These are phyloP conservation scores for Pichia eremophila DNA, from an alignment of 805 yeast genomes.

Conservation along the genomic window DNA sequence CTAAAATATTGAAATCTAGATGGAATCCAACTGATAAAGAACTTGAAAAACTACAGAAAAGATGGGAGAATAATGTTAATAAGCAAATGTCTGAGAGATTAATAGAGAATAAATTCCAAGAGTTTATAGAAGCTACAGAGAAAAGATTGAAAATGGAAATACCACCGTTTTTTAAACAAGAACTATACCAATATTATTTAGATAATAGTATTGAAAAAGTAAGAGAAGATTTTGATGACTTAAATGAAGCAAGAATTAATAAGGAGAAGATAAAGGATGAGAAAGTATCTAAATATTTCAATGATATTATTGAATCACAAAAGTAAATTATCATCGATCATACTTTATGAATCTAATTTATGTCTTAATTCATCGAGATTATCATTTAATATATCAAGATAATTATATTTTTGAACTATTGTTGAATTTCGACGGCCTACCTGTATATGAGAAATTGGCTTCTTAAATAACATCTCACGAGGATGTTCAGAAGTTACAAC, in stretches of 20 bases:
- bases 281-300: conserved; percentile 1
- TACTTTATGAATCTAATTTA: too few relatives aligned
- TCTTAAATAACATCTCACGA: too few relatives aligned
- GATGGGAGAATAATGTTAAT: conserved; percentile 47
- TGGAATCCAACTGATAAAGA: conserved; percentile 66
- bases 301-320: background rate
- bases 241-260: conserved; percentile 17
- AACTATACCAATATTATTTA: conserved; percentile 16
- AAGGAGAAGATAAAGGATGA: conserved; percentile 11
- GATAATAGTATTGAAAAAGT: conserved; percentile 18
- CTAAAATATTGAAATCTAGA: conserved; percentile 67
- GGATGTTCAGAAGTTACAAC: too few relatives aligned
- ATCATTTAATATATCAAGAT: too few relatives aligned
- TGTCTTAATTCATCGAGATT: too few relatives aligned
- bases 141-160: conserved; percentile 20
- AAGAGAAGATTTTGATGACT: conserved; percentile 15
- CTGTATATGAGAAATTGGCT: too few relatives aligned
- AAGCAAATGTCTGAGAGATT: conserved; percentile 18
- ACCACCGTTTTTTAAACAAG: conserved; percentile 22
- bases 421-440: too few relatives aligned
- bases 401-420: too few relatives aligned
- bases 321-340: too few relatives aligned
- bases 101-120: conserved; percentile 18
- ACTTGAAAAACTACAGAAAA: conserved; percentile 31
- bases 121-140: conserved; percentile 24